These are phyloP conservation scores for Diaporthe sp. DNA, from an alignment of 2,329 filamentous ascomycete genomes.

Conservation along the genomic window DNA sequence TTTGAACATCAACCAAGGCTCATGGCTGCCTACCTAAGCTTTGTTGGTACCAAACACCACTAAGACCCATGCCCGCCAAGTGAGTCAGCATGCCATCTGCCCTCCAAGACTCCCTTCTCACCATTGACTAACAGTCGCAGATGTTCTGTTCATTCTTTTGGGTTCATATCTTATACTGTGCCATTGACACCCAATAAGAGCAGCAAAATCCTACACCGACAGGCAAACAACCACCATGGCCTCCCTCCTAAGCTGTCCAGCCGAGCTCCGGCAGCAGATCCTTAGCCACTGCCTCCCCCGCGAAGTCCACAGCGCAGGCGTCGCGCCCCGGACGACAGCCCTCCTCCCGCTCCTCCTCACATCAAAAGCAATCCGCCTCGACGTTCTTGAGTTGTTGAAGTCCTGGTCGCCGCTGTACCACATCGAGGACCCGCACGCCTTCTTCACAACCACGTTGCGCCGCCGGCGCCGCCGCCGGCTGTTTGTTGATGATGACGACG, in stretches of 20 bases:
- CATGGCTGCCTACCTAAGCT: neutral
- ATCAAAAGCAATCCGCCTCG: constrained; percentile 4
- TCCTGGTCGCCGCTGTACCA: constrained; percentile 4
- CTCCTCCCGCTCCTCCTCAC: constrained; percentile 16
- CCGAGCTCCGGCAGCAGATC: constrained; percentile 22
- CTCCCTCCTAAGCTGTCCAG: neutral
- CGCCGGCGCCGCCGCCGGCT: neutral
- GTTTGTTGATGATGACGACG: neutral
- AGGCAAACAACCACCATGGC: neutral
- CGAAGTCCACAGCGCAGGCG: neutral
- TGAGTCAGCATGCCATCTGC: neutral
- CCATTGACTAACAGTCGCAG: neutral
- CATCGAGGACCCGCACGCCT: neutral
- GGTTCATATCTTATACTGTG: neutral
- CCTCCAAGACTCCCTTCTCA: neutral
- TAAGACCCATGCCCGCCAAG: neutral
- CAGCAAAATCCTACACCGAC: neutral
- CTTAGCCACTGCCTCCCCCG: neutral
- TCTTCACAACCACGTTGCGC: neutral
- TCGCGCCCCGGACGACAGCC: neutral
- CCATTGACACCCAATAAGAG: neutral
- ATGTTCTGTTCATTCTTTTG: neutral
- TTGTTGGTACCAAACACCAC: neutral
- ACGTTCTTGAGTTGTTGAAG: neutral
- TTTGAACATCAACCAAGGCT: neutral